Percentiles rank a stretch among this genome's conserved stretches.
Evolutionary conservation across 768 basidiomycete genomes (phyloP).

Genomic region (Tylopilus vinaceipallidus): DNA sequence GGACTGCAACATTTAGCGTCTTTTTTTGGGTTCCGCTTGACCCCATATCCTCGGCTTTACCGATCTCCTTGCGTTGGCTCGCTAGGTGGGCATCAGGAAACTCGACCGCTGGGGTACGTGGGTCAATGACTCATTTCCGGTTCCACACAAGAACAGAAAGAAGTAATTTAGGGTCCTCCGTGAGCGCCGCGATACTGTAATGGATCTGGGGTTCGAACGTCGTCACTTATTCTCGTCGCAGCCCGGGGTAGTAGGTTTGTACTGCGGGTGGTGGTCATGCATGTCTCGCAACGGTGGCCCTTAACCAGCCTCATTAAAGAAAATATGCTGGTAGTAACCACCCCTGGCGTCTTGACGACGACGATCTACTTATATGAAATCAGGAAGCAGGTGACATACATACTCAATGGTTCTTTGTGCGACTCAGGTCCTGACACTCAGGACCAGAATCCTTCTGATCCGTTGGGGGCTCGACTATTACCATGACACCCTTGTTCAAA

Average conservation of each 20-base stretch:
- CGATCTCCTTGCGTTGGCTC: too few relatives aligned
- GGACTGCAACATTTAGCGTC: too few relatives aligned
- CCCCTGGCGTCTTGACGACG: conserved; percentile 5
- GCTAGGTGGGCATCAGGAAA: too few relatives aligned
- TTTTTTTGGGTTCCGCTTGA: too few relatives aligned
- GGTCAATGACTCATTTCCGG: background rate
- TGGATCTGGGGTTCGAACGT: background rate
- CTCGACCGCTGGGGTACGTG: too few relatives aligned
- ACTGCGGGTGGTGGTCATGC: too few relatives aligned
- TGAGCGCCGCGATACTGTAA: background rate
- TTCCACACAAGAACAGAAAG: background rate
- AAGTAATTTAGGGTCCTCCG: background rate
- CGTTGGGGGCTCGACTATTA: background rate
- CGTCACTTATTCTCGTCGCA: background rate
- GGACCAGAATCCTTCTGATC: background rate
- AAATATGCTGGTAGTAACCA: background rate
- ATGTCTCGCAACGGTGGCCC: too few relatives aligned
- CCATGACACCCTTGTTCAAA: background rate
- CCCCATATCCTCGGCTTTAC: too few relatives aligned
- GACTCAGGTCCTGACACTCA: too few relatives aligned
- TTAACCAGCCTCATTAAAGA: too few relatives aligned
- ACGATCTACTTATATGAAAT: conserved; percentile 4
- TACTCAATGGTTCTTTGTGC: too few relatives aligned
- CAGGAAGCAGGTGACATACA: conserved; percentile 4
- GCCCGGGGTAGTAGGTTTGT: too few relatives aligned